Evolutionary conservation across 768 basidiomycete genomes (phyloP).

Genomic region (Terana coerulea): DNA sequence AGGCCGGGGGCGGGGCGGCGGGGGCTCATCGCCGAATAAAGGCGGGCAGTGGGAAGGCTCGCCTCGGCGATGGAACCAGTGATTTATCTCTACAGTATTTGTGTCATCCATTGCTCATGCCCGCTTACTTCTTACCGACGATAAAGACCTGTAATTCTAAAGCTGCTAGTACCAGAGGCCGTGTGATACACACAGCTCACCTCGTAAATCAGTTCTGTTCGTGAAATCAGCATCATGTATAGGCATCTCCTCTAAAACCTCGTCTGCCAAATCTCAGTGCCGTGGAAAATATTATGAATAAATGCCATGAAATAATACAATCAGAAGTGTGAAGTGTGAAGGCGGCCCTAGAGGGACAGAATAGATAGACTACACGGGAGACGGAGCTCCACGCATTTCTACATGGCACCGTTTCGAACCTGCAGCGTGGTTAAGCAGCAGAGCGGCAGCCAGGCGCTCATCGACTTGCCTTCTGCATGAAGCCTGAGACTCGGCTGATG

Average conservation of each 20-base stretch:
- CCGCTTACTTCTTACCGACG: too few species aligned
- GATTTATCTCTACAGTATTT: not conserved
- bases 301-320: not conserved
- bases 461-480: slow-evolving; percentile 78
- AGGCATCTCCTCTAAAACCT: too few species aligned
- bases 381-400: not conserved
- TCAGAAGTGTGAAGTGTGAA: not conserved
- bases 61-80: not conserved
- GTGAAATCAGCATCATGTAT: too few species aligned
- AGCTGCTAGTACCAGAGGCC: too few species aligned
- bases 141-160: too few species aligned
- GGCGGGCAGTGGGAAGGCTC: slow-evolving; percentile 6
- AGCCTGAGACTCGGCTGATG: slow-evolving; percentile 81
- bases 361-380: not conserved
- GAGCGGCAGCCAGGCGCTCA: not conserved
- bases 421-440: not conserved
- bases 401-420: slow-evolving; percentile 8
- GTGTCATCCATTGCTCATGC: not conserved
- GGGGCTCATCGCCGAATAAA: not conserved
- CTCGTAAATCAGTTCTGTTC: too few species aligned
- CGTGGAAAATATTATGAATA: slow-evolving; percentile 2
- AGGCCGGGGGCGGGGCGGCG: slow-evolving; percentile 5
- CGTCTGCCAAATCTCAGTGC: not conserved
- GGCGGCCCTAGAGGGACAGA: slow-evolving; percentile 1
- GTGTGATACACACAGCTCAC: too few species aligned